Percentiles rank a stretch among this genome's conserved stretches.
phyloP scores from a whole-genome alignment of 345 rosid species.

The Carallia pectinifolia region DNA sequence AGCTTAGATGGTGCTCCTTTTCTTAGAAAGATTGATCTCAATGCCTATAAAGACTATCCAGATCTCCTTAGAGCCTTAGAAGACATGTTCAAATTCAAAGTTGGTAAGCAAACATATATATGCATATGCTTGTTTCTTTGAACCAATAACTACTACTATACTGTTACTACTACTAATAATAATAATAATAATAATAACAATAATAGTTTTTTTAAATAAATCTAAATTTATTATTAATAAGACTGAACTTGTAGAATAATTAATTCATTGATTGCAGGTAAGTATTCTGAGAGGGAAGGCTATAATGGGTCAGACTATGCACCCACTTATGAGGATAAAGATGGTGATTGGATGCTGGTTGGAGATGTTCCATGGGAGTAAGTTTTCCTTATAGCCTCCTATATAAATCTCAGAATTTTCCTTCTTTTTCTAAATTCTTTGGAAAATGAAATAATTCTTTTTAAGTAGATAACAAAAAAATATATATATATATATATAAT shows the following conservation, averaged over 20 bases:
- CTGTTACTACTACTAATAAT: background rate
- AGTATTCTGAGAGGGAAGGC: slow-evolving; percentile 54
- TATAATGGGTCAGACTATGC: slow-evolving; percentile 59
- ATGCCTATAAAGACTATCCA: slow-evolving; percentile 46
- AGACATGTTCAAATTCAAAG: slow-evolving; percentile 61
- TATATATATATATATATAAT: background rate
- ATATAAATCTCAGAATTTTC: background rate
- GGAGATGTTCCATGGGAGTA: slow-evolving; percentile 34
- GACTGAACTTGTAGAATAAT: too few relatives aligned
- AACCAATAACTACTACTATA: too few relatives aligned
- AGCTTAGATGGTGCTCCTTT: slow-evolving; percentile 78
- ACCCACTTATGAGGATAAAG: slow-evolving; percentile 28
- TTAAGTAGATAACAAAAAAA: background rate
- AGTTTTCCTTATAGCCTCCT: background rate
- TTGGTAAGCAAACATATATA: slow-evolving; percentile 29
- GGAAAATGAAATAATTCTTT: background rate
- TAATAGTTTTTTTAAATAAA: background rate
- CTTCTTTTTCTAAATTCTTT: background rate
- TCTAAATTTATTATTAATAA: too few relatives aligned
- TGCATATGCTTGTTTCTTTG: too few relatives aligned
- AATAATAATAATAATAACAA: background rate
- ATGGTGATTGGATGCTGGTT: slow-evolving; percentile 31
- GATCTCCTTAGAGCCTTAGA: slow-evolving; percentile 58
- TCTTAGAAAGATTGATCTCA: slow-evolving; percentile 69
- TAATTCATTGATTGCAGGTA: slow-evolving; percentile 21